A percentile compares a stretch with the other conserved stretches of the same genome.
phyloP scores from a whole-genome alignment of 257 asterid species.

The Eucommia ulmoides region DNA sequence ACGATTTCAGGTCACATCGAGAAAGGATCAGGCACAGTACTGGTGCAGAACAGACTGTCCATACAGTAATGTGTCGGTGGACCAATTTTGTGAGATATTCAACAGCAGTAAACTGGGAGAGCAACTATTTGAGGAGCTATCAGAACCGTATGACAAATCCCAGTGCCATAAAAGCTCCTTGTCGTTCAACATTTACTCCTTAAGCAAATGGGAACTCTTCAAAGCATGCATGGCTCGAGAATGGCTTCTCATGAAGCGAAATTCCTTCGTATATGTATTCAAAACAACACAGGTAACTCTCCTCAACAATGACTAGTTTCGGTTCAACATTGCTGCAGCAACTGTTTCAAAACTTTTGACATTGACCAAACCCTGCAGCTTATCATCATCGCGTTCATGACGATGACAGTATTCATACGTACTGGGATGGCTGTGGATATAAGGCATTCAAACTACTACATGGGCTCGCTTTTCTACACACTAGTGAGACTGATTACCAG shows the following conservation, averaged over 20 bases:
- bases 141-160: slow-evolving; percentile 28
- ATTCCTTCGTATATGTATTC: slow-evolving; percentile 36
- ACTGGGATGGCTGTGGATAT: slow-evolving; percentile 34
- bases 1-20: slow-evolving; percentile 30
- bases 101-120: slow-evolving; percentile 20
- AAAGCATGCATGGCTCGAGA: slow-evolving; percentile 43
- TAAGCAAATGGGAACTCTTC: slow-evolving; percentile 33
- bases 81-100: slow-evolving; percentile 26
- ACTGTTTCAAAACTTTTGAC: not conserved
- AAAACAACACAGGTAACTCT: slow-evolving; percentile 33
- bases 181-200: slow-evolving; percentile 24
- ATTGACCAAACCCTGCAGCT: slow-evolving; percentile 22
- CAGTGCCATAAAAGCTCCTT: slow-evolving; percentile 26
- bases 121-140: slow-evolving; percentile 23
- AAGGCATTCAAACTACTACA: slow-evolving; percentile 28
- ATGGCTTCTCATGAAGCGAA: slow-evolving; percentile 37
- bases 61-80: slow-evolving; percentile 27
- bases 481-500: slow-evolving; percentile 32
- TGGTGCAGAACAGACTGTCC: slow-evolving; percentile 24
- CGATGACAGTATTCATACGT: slow-evolving; percentile 46
- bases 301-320: not conserved
- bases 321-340: not conserved
- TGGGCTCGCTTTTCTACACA: slow-evolving; percentile 42
- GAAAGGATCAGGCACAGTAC: slow-evolving; percentile 42
- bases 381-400: slow-evolving; percentile 23